Evolutionary conservation across 1,284 basidiomycete species (phyloP), one percentile per base, ranked within the genome.

Genomic region (Ceratobasidium sp.): DNA sequence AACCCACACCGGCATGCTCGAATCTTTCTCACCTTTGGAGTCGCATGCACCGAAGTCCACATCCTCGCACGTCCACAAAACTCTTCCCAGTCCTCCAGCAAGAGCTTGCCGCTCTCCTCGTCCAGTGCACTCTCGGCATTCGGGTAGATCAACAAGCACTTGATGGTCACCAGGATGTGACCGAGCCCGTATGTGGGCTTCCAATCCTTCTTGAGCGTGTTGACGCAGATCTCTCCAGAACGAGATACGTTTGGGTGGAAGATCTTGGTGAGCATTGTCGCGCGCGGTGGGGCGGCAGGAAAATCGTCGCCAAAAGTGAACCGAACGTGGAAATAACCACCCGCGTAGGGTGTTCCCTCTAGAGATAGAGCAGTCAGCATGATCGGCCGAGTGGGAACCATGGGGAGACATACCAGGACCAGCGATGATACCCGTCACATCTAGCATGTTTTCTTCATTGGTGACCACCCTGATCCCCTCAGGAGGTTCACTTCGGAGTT

Each of bases 191-290:
- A 97, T n/a, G 91, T 90, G 23, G 93, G 90, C 84, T 95, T 92
- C 97, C 97, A 98, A 82, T 97, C 96, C 85, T 98, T 98, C 88
- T 98, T 98, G 38, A 99, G 87, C 4, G 96, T 98, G 85, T 97
- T 97, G 12, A 98, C 97, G 85, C 97, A 99, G 81, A 99, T 99
- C 85, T 98, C 97, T 44, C 96, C 96, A 0, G 89, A 84, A 41
- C 90, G 88, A 0, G 96, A 97, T 38, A 98, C 95, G 82, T 99
- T 98, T 0, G 97, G 97, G 82, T 98, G 97, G 86, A 98, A 98
- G 79, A 99, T 96, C 87, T 97, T 96, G 71, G 96, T 97, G 0
- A 90, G 86, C 84, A 97, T 68, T 44, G 73, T 38, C 55, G 50
- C 68, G 33, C 41, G 69, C 52, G 96, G 96, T 76, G 96, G 96